Evolutionary conservation across 1,284 basidiomycete species (phyloP).

Genomic region (Cerrena zonata): DNA sequence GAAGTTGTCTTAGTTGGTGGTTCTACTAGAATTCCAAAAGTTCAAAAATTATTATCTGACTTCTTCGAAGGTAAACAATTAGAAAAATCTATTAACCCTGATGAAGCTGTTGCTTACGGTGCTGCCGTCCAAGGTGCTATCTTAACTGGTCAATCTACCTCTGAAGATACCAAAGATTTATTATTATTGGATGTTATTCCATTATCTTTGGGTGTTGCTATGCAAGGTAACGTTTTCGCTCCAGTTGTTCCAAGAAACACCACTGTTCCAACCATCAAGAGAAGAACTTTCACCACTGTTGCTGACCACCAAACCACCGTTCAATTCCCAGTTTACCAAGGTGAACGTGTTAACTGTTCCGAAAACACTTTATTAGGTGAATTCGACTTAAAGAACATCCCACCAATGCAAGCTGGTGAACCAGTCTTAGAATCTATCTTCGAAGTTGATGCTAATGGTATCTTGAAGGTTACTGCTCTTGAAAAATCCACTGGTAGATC

Average conservation of each 20-base stretch:
- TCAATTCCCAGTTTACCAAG: slow-evolving; percentile 85
- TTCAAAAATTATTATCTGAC: slow-evolving; percentile 91
- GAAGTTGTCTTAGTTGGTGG: slow-evolving; percentile 87
- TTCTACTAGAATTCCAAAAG: slow-evolving; percentile 97
- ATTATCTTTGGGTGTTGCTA: slow-evolving; percentile 93
- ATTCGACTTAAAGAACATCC: slow-evolving; percentile 88
- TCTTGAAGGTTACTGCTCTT: slow-evolving; percentile 89
- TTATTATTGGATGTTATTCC: slow-evolving; percentile 94
- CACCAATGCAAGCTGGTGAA: slow-evolving; percentile 88
- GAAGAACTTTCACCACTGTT: slow-evolving; percentile 94
- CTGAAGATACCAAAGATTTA: slow-evolving; percentile 84
- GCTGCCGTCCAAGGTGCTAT: slow-evolving; percentile 84
- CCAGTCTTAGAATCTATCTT: slow-evolving; percentile 92
- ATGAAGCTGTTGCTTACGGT: slow-evolving; percentile 72
- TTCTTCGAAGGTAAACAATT: slow-evolving; percentile 94
- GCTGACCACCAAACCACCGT: slow-evolving; percentile 91
- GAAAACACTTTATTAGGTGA: slow-evolving; percentile 96
- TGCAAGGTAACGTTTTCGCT: slow-evolving; percentile 95
- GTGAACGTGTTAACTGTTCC: slow-evolving; percentile 90
- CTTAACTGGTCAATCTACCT: slow-evolving; percentile 87
- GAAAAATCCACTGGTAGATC: slow-evolving; percentile 93
- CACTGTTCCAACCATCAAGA: slow-evolving; percentile 94
- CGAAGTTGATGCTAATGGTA: slow-evolving; percentile 89
- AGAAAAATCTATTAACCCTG: slow-evolving; percentile 90
- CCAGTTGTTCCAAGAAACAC: slow-evolving; percentile 95